Evolutionary conservation across 331 rosid genomes (phyloP).

Genomic region (Acacia pycnantha): DNA sequence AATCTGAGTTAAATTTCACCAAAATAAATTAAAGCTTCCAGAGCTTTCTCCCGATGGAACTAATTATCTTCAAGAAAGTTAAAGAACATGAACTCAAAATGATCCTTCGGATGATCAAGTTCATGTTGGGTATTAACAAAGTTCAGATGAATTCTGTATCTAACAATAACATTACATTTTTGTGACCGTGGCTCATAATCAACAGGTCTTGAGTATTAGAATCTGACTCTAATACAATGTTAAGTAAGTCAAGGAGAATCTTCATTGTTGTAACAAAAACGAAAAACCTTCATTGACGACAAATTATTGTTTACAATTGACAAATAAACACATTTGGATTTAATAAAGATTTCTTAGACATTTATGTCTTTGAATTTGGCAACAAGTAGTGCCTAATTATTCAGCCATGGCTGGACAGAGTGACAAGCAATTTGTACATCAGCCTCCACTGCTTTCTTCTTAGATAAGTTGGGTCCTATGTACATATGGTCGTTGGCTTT

Average conservation of each 20-base stretch:
- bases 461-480: not conserved
- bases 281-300: too few species aligned
- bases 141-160: not conserved
- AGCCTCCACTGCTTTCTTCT: not conserved
- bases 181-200: too few species aligned
- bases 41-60: not conserved
- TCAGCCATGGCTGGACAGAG: not conserved
- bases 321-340: too few species aligned
- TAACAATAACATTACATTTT: not conserved
- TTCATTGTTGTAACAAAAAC: too few species aligned
- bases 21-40: not conserved
- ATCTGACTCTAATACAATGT: too few species aligned
- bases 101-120: not conserved
- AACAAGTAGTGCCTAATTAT: not conserved
- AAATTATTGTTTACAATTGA: too few species aligned
- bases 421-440: not conserved
- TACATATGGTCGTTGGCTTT: not conserved
- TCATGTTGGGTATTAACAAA: not conserved
- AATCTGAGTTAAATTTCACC: too few species aligned
- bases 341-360: not conserved
- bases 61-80: not conserved
- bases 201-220: too few species aligned
- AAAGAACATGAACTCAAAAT: not conserved
- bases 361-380: not conserved
- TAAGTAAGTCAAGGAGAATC: too few species aligned